Evolutionary conservation across 176 grass and related monocot species (phyloP).

Genomic region (Musa acuminata): DNA sequence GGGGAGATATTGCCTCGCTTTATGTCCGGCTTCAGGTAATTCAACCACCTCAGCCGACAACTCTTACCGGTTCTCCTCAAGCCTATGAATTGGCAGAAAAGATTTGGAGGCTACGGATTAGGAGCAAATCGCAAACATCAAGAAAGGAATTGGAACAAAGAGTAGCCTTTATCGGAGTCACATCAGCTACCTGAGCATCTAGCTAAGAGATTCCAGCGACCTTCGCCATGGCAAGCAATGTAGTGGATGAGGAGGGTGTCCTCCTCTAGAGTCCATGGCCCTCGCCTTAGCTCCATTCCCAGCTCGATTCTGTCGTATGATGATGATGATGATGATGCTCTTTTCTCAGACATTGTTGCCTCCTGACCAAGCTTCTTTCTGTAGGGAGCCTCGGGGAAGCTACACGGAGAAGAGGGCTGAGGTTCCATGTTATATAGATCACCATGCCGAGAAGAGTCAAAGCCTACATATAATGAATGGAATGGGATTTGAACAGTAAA

Average conservation of each 20-base stretch:
- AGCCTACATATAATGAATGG: background rate
- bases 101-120: background rate
- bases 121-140: background rate
- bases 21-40: constrained; percentile 9
- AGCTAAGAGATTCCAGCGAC: constrained; percentile 17
- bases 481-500: background rate
- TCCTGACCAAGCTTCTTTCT: background rate
- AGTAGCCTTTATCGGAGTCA: background rate
- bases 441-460: background rate
- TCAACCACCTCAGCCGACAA: constrained; percentile 12
- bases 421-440: constrained; percentile 12
- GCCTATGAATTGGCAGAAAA: background rate
- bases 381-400: background rate
- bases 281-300: constrained; percentile 11
- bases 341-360: constrained; percentile 1
- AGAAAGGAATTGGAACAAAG: background rate
- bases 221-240: constrained; percentile 15
- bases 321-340: constrained; percentile 3
- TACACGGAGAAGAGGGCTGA: background rate
- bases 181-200: constrained; percentile 1
- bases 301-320: background rate
- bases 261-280: constrained; percentile 16
- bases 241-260: constrained; percentile 20
- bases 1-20: constrained; percentile 11
- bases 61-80: constrained; percentile 18